A percentile compares a stretch with the other conserved stretches of the same genome.
phyloP scores from a whole-genome alignment of 208 protist genomes.

The Naegleria lovaniensis region DNA sequence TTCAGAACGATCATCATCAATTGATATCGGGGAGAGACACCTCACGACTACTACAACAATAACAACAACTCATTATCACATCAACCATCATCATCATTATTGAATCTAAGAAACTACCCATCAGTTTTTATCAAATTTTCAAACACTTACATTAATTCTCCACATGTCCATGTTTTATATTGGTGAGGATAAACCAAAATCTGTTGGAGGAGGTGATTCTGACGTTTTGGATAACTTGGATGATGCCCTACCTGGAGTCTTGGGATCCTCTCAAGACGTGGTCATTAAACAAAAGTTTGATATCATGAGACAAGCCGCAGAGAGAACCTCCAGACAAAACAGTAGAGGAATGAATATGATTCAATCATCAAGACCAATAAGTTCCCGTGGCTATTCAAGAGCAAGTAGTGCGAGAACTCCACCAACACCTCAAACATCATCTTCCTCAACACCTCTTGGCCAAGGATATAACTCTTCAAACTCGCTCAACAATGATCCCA shows the following conservation, averaged over 20 bases:
- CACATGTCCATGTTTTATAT: not conserved
- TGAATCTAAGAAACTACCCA: too few relatives aligned
- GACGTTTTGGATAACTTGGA: not conserved
- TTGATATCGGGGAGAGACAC: too few relatives aligned
- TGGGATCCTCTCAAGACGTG: not conserved
- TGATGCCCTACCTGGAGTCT: not conserved
- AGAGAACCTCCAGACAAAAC: not conserved
- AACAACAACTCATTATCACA: too few relatives aligned
- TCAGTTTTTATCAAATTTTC: too few relatives aligned
- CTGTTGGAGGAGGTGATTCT: not conserved
- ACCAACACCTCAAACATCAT: not conserved
- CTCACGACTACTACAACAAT: too few relatives aligned
- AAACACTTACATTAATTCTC: too few relatives aligned
- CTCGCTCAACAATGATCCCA: not conserved
- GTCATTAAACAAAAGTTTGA: slow-evolving; percentile 2
- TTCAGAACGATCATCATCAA: too few relatives aligned
- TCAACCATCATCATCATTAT: too few relatives aligned
- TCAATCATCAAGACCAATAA: not conserved
- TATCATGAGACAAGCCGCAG: not conserved
- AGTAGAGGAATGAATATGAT: not conserved
- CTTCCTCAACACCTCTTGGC: too few relatives aligned
- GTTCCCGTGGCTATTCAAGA: not conserved
- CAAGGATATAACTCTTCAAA: not conserved
- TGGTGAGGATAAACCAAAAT: not conserved
- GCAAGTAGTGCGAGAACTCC: not conserved